Conservation (phyloP, 352 stramenopile species). For the Phytophthora pluvialis region DNA sequence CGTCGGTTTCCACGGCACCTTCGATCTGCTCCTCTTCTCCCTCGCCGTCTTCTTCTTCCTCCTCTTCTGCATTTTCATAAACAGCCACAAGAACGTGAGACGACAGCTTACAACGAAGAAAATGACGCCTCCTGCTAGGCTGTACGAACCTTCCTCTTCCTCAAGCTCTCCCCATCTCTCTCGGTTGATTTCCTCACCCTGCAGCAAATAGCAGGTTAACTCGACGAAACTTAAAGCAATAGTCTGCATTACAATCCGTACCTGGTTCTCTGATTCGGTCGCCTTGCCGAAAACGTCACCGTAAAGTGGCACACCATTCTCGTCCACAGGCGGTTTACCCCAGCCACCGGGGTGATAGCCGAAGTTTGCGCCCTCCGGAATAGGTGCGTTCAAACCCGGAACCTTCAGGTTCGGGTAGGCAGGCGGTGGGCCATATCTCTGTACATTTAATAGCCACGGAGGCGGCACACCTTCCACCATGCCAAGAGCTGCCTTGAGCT, state of each 20-base stretch:
- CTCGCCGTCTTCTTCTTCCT: conserved; percentile 53
- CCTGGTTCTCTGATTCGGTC: conserved; percentile 35
- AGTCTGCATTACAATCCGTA: conserved; percentile 8
- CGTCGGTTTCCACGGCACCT: conserved; percentile 36
- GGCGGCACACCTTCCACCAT: conserved; percentile 94
- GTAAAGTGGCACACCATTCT: conserved; percentile 95
- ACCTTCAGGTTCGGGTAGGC: conserved; percentile 97
- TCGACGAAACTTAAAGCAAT: neutral
- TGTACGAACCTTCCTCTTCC: conserved; percentile 56
- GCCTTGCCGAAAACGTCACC: conserved; percentile 95
- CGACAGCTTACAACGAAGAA: neutral
- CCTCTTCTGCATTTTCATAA: conserved; percentile 31
- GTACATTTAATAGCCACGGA: conserved; percentile 99
- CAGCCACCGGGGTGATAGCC: conserved; percentile 97
- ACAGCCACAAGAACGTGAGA: conserved; percentile 1
- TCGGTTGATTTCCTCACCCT: conserved; percentile 60
- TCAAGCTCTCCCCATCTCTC: conserved; percentile 79
- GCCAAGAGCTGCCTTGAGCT: conserved; percentile 92
- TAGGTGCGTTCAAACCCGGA: conserved; percentile 96
- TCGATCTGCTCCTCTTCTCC: conserved; percentile 58
- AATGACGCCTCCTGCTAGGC: neutral
- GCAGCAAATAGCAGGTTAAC: conserved; percentile 11
- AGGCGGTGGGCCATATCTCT: conserved; percentile 97
- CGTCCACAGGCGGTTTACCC: conserved; percentile 98
- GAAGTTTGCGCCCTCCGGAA: conserved; percentile 94